Evolutionary conservation across 1,284 basidiomycete genomes (phyloP).

Genomic region (Ceratobasidium papillatum): DNA sequence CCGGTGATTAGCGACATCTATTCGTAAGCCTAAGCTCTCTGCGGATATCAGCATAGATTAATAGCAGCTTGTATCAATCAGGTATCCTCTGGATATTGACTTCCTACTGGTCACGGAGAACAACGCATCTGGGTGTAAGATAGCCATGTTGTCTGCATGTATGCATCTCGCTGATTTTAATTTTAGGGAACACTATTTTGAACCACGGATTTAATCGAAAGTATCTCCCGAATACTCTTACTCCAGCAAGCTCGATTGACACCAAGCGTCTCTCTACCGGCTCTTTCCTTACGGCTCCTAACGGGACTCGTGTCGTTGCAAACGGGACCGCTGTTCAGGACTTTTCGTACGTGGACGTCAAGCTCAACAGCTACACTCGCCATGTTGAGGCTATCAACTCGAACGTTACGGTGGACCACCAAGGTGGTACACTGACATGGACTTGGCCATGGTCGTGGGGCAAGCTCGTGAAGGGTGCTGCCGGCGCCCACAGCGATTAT

Average conservation of each 20-base stretch:
- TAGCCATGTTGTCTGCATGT: background rate
- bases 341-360: constrained; percentile 66
- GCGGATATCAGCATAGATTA: too few relatives aligned
- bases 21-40: constrained; percentile 54
- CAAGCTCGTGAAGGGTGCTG: constrained; percentile 29
- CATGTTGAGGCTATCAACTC: constrained; percentile 67
- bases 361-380: constrained; percentile 70
- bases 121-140: constrained; percentile 62
- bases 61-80: background rate
- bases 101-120: constrained; percentile 57
- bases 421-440: constrained; percentile 64
- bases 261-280: constrained; percentile 58
- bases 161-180: background rate
- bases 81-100: constrained; percentile 66
- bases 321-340: constrained; percentile 69
- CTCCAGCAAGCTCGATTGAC: constrained; percentile 63
- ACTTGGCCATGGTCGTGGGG: constrained; percentile 28
- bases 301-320: constrained; percentile 38
- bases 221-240: constrained; percentile 66
- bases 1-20: constrained; percentile 65
- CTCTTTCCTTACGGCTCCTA: constrained; percentile 27
- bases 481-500: constrained; percentile 28
- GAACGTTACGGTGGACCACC: constrained; percentile 66
- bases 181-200: constrained; percentile 54
- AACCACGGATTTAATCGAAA: constrained; percentile 74